These are phyloP conservation scores for Cladophialophora immunda DNA, from an alignment of 2,329 filamentous ascomycete species.

Conservation along the genomic window DNA sequence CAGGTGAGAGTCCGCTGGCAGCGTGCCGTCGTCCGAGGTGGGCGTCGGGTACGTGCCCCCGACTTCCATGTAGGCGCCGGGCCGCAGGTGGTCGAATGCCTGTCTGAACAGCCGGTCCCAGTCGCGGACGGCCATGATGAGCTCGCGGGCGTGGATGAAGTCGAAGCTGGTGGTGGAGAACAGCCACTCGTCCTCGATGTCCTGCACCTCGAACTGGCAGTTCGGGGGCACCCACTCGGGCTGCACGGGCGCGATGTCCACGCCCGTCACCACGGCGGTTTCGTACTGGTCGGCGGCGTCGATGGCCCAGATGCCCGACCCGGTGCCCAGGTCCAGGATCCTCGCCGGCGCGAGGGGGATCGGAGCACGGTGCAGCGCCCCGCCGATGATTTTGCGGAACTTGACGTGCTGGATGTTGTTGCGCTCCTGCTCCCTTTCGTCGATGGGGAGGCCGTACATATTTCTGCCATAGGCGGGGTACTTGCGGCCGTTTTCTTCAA, in stretches of 20 bases:
- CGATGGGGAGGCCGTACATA: constrained; percentile 30
- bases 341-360: constrained; percentile 23
- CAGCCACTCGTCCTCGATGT: constrained; percentile 40
- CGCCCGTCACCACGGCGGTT: constrained; percentile 43
- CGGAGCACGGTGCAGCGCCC: constrained; percentile 22
- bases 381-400: constrained; percentile 24
- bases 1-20: constrained; percentile 35
- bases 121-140: constrained; percentile 44
- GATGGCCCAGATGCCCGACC: constrained; percentile 39
- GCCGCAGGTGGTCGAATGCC: constrained; percentile 42
- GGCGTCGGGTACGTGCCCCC: constrained; percentile 43
- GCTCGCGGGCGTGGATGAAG: constrained; percentile 42
- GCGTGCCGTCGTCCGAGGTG: constrained; percentile 44
- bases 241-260: constrained; percentile 29
- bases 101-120: constrained; percentile 15
- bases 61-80: constrained; percentile 55
- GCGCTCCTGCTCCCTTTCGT: constrained; percentile 32
- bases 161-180: constrained; percentile 40
- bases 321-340: constrained; percentile 34
- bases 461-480: constrained; percentile 26
- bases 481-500: constrained; percentile 20
- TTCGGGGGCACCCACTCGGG: constrained; percentile 42
- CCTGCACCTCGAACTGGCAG: constrained; percentile 44
- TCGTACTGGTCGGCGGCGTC: constrained; percentile 50
- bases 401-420: constrained; percentile 28